Evolutionary conservation across 257 asterid species (phyloP).

Genomic region (Verbascum thapsus): DNA sequence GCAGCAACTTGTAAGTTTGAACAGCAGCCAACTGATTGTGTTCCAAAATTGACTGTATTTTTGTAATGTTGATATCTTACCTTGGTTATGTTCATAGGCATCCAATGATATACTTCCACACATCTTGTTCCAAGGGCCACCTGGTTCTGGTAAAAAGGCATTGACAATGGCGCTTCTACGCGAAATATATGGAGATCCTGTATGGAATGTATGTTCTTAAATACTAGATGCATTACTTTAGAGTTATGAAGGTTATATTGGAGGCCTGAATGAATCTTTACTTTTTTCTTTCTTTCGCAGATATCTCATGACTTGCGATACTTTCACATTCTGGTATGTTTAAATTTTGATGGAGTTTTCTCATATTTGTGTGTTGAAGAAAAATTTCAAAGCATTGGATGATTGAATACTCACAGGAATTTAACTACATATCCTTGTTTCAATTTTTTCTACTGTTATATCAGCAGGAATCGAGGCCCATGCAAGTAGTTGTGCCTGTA

Average conservation of each 20-base stretch:
- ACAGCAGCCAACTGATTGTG: background rate
- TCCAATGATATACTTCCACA: slow-evolving; percentile 55
- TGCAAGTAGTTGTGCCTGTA: slow-evolving; percentile 63
- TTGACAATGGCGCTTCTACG: slow-evolving; percentile 67
- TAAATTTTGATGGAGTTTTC: background rate
- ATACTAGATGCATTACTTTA: background rate
- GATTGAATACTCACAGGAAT: background rate
- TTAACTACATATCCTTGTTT: background rate
- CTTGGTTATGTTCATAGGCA: slow-evolving; percentile 39
- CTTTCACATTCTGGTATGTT: slow-evolving; percentile 67
- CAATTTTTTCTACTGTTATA: slow-evolving; percentile 2
- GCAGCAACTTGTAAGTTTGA: slow-evolving; percentile 59
- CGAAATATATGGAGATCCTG: slow-evolving; percentile 69
- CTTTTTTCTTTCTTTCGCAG: slow-evolving; percentile 50
- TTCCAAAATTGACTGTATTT: background rate
- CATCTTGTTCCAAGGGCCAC: slow-evolving; percentile 69
- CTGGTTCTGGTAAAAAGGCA: slow-evolving; percentile 81
- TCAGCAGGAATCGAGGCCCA: slow-evolving; percentile 65
- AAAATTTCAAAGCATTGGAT: background rate
- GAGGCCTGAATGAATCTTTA: slow-evolving; percentile 5
- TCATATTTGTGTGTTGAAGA: background rate
- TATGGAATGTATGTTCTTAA: slow-evolving; percentile 56
- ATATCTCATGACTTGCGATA: slow-evolving; percentile 67
- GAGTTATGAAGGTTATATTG: background rate
- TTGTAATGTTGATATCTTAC: background rate